Evolutionary conservation across 1,139 yeast species (phyloP).

Genomic region (Yamadazyma taylorii): DNA sequence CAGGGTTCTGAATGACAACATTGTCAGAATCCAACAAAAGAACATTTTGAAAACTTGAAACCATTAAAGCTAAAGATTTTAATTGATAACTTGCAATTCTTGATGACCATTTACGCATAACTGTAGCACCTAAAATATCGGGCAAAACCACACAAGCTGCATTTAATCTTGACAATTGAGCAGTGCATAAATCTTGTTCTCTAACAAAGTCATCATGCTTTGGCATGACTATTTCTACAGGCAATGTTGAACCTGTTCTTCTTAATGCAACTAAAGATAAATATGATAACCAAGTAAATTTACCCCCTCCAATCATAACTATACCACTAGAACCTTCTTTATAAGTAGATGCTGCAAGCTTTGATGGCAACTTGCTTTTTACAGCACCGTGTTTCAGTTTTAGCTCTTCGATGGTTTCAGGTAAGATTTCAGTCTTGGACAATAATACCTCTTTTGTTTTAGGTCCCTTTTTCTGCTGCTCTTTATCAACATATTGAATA

Average conservation of each 20-base stretch:
- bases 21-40: conserved; percentile 46
- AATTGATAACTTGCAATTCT: conserved; percentile 37
- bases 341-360: conserved; percentile 26
- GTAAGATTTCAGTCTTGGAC: conserved; percentile 30
- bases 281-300: conserved; percentile 41
- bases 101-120: conserved; percentile 30
- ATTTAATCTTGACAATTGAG: conserved; percentile 24
- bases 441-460: conserved; percentile 29
- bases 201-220: conserved; percentile 29
- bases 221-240: conserved; percentile 42
- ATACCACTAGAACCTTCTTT: conserved; percentile 30
- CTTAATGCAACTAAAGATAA: conserved; percentile 34
- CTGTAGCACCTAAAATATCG: conserved; percentile 35
- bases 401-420: conserved; percentile 24
- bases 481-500: conserved; percentile 24
- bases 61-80: conserved; percentile 34
- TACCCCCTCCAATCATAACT: conserved; percentile 41
- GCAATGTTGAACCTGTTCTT: conserved; percentile 35
- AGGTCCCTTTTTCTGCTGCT: conserved; percentile 24
- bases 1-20: conserved; percentile 37
- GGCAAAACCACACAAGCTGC: conserved; percentile 37
- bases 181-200: conserved; percentile 29
- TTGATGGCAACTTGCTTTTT: conserved; percentile 25
- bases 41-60: conserved; percentile 43
- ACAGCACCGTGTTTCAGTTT: conserved; percentile 26